Percentiles rank a stretch among this genome's conserved stretches.
These are phyloP conservation scores for Cnidoscolus chayamansa DNA, from an alignment of 441 rosid genomes.

Conservation along the genomic window DNA sequence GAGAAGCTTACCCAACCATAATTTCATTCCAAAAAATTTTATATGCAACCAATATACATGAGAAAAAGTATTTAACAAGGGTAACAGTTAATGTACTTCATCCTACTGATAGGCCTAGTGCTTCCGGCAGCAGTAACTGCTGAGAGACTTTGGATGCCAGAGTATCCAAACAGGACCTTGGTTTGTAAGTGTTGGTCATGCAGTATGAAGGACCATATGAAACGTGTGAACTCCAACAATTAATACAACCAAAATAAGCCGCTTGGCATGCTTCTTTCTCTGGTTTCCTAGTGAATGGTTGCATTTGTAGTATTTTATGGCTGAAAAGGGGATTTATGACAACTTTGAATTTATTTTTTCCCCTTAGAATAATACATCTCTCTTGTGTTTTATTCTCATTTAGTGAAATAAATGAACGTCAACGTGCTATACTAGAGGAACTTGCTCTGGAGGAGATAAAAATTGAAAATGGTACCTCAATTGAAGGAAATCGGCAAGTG, in stretches of 20 bases:
- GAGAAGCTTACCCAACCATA: neutral
- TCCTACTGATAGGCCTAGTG: neutral
- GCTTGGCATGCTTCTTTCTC: neutral
- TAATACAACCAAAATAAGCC: neutral
- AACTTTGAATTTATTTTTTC: no score
- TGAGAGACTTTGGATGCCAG: neutral
- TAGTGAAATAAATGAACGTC: conserved; percentile 67
- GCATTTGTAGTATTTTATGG: neutral
- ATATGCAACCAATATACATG: neutral
- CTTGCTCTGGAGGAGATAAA: conserved; percentile 74
- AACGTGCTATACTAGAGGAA: conserved; percentile 77
- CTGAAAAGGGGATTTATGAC: no score
- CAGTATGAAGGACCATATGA: neutral
- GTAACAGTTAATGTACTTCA: neutral
- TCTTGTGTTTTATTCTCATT: conserved; percentile 18
- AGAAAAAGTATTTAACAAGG: neutral
- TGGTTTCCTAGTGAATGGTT: neutral
- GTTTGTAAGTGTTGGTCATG: neutral
- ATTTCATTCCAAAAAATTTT: neutral
- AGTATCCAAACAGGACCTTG: neutral
- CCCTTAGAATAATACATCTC: conserved; percentile 9
- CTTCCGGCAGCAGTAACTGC: neutral
- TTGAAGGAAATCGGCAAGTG: conserved; percentile 62
- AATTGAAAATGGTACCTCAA: conserved; percentile 37
- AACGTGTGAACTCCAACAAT: neutral